These are phyloP conservation scores for Aeschynomene evenia DNA, from an alignment of 306 rosid genomes.

Conservation along the genomic window DNA sequence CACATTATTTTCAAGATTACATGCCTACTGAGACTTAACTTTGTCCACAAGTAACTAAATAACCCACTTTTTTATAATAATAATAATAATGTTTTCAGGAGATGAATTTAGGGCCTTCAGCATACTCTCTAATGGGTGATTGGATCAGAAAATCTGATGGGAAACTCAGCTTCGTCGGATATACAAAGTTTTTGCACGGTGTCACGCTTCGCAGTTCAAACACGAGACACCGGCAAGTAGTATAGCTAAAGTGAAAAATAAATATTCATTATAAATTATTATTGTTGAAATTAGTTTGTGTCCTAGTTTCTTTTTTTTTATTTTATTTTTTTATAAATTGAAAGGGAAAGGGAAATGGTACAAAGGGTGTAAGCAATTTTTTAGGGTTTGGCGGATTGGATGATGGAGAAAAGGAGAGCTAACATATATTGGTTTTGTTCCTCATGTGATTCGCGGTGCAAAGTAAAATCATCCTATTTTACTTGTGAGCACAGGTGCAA, in stretches of 20 bases:
- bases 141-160: conserved; percentile 88
- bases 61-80: conserved; percentile 13
- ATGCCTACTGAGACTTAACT: background rate
- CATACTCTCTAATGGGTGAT: conserved; percentile 64
- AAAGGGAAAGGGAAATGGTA: conserved; percentile 38
- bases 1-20: background rate
- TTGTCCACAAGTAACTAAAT: background rate
- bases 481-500: conserved; percentile 39
- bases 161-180: conserved; percentile 84
- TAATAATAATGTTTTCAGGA: conserved; percentile 56
- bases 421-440: conserved; percentile 43
- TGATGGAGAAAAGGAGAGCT: conserved; percentile 37
- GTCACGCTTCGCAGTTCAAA: conserved; percentile 70
- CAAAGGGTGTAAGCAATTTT: conserved; percentile 33
- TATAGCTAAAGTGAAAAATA: conserved; percentile 27
- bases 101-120: conserved; percentile 76
- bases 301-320: conserved; percentile 17
- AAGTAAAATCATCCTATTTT: conserved; percentile 42
- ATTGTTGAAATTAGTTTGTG: conserved; percentile 45
- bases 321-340: background rate
- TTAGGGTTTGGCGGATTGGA: conserved; percentile 25
- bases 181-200: conserved; percentile 87
- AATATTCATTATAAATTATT: background rate
- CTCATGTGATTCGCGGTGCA: conserved; percentile 48
- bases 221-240: conserved; percentile 60